These are phyloP conservation scores for Neurospora sp. DNA, from an alignment of 495 filamentous ascomycete species.

Conservation along the genomic window DNA sequence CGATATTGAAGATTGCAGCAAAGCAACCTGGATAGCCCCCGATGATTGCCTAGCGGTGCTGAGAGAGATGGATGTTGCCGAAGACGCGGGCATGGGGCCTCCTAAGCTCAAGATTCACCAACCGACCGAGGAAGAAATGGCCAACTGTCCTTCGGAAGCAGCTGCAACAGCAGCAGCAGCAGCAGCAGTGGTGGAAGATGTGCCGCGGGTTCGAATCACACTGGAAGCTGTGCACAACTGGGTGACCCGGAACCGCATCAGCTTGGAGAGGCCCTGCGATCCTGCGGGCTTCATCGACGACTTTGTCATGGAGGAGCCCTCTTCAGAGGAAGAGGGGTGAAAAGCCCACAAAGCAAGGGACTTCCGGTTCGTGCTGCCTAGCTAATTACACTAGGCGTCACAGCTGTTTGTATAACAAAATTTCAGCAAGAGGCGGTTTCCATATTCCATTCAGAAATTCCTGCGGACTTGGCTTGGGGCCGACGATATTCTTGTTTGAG, in stretches of 20 bases:
- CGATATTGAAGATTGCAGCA: constrained; percentile 31
- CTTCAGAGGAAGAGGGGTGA: constrained; percentile 20
- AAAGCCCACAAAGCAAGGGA: background rate
- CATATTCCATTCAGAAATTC: background rate
- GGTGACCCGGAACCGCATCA: constrained; percentile 36
- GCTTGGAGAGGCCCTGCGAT: constrained; percentile 42
- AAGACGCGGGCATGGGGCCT: constrained; percentile 40
- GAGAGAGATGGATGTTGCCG: constrained; percentile 64
- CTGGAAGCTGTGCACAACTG: constrained; percentile 46
- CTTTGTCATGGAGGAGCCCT: constrained; percentile 26
- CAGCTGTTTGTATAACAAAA: background rate
- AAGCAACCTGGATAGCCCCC: constrained; percentile 63
- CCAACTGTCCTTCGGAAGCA: constrained; percentile 4
- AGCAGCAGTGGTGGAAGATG: constrained; percentile 10
- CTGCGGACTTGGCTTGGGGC: background rate
- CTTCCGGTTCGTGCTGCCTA: background rate
- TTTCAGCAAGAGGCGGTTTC: background rate
- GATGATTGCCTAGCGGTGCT: constrained; percentile 77
- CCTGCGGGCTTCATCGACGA: constrained; percentile 45
- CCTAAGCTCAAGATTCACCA: constrained; percentile 10
- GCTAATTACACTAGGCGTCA: background rate
- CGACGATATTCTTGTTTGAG: background rate
- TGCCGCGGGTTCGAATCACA: constrained; percentile 40
- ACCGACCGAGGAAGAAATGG: constrained; percentile 11
- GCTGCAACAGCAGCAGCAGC: background rate